These are phyloP conservation scores for Xylaria nigripes DNA, from an alignment of 495 filamentous ascomycete species.

Conservation along the genomic window DNA sequence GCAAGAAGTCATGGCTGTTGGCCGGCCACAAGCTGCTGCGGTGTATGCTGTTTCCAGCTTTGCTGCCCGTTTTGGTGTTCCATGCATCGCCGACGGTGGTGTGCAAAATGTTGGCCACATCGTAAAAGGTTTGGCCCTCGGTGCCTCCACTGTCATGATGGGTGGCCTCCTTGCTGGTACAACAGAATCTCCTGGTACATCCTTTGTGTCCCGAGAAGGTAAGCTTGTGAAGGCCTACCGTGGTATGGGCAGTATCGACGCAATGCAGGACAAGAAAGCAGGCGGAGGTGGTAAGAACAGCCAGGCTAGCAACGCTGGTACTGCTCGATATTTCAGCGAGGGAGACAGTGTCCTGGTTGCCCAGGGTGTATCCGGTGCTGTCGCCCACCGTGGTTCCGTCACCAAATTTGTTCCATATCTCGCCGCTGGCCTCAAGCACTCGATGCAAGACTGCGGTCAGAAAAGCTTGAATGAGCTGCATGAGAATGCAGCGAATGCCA, in stretches of 20 bases:
- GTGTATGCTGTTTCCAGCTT: constrained; percentile 85
- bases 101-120: constrained; percentile 98
- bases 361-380: constrained; percentile 79
- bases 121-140: constrained; percentile 92
- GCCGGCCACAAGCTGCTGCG: constrained; percentile 85
- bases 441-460: constrained; percentile 88
- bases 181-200: constrained; percentile 94
- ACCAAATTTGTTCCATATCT: constrained; percentile 95
- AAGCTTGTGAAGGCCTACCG: constrained; percentile 98
- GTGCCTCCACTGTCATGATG: constrained; percentile 98
- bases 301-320: constrained; percentile 90
- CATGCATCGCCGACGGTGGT: constrained; percentile 95
- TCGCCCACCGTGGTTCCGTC: constrained; percentile 61
- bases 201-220: constrained; percentile 88
- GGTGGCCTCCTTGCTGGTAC: constrained; percentile 94
- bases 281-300: constrained; percentile 55
- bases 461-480: constrained; percentile 69
- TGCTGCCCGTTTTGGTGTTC: constrained; percentile 87
- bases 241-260: constrained; percentile 97
- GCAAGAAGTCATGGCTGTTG: constrained; percentile 99
- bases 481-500: constrained; percentile 64
- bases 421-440: constrained; percentile 90
- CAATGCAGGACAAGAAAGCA: constrained; percentile 98
- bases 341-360: constrained; percentile 89
- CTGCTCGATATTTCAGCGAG: constrained; percentile 97